phyloP scores from a whole-genome alignment of 2,329 filamentous ascomycete species.

The Daldinia sp. region DNA sequence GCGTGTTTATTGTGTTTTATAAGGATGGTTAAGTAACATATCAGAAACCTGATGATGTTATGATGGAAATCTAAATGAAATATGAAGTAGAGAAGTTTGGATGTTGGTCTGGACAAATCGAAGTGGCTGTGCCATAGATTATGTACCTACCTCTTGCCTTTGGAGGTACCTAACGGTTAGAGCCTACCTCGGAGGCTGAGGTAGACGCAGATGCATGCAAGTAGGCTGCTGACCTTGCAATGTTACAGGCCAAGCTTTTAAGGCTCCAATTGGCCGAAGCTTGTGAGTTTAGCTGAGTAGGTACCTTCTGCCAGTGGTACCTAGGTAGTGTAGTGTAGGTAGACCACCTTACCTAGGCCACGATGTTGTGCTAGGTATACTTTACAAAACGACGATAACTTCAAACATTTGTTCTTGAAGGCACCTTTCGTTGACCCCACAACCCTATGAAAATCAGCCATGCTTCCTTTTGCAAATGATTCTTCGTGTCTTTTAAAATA shows the following conservation, averaged over 20 bases:
- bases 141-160: neutral
- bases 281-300: conserved; percentile 1
- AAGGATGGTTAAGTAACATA: conserved; percentile 3
- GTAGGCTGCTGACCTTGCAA: conserved; percentile 14
- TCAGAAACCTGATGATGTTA: conserved; percentile 7
- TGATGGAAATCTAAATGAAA: conserved; percentile 11
- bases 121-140: conserved; percentile 28
- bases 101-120: neutral
- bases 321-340: neutral
- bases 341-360: neutral
- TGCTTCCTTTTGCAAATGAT: neutral
- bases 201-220: too few species aligned
- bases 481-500: neutral
- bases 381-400: neutral
- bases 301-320: too few species aligned
- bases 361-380: neutral
- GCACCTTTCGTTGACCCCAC: neutral
- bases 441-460: neutral
- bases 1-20: conserved; percentile 6
- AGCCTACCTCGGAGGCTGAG: too few species aligned
- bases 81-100: conserved; percentile 4
- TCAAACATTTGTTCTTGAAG: neutral
- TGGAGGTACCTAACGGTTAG: too few species aligned
- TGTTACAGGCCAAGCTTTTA: conserved; percentile 15
- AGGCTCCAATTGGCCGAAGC: conserved; percentile 18